Evolutionary conservation across 2,329 filamentous ascomycete species (phyloP).

Genomic region (Venturiaceae sp.): DNA sequence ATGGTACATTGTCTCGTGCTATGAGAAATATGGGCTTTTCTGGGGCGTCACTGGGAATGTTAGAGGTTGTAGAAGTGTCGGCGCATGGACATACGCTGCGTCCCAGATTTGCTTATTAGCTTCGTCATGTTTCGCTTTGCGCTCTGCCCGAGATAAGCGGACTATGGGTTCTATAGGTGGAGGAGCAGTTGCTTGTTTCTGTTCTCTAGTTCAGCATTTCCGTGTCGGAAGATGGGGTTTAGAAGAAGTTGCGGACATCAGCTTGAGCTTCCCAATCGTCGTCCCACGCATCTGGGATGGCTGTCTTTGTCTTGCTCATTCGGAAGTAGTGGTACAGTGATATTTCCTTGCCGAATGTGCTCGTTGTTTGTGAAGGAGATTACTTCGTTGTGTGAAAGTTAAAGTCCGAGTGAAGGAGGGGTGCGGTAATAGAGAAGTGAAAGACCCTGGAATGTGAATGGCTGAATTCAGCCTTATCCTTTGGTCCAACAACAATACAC

Average conservation of each 20-base stretch:
- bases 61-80: neutral
- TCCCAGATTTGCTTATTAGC: conserved; percentile 82
- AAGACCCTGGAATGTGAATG: too few relatives aligned
- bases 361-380: neutral
- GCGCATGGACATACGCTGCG: conserved; percentile 55
- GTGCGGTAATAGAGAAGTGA: too few relatives aligned
- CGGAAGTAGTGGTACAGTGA: neutral
- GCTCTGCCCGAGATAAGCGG: conserved; percentile 64
- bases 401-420: too few relatives aligned
- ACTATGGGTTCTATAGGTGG: conserved; percentile 28
- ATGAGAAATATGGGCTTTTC: conserved; percentile 69
- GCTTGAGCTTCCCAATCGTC: conserved; percentile 80
- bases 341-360: neutral
- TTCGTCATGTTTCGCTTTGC: conserved; percentile 70
- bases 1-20: conserved; percentile 50
- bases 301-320: conserved; percentile 25
- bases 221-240: conserved; percentile 9
- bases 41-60: conserved; percentile 53
- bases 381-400: too few relatives aligned
- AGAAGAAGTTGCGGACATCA: conserved; percentile 43
- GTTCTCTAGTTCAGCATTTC: conserved; percentile 25
- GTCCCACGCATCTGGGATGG: conserved; percentile 73
- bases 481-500: too few relatives aligned
- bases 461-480: neutral
- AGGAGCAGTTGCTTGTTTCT: conserved; percentile 26